phyloP scores from a whole-genome alignment of 2,329 filamentous ascomycete genomes.

The Aspergillus hiratsukae region DNA sequence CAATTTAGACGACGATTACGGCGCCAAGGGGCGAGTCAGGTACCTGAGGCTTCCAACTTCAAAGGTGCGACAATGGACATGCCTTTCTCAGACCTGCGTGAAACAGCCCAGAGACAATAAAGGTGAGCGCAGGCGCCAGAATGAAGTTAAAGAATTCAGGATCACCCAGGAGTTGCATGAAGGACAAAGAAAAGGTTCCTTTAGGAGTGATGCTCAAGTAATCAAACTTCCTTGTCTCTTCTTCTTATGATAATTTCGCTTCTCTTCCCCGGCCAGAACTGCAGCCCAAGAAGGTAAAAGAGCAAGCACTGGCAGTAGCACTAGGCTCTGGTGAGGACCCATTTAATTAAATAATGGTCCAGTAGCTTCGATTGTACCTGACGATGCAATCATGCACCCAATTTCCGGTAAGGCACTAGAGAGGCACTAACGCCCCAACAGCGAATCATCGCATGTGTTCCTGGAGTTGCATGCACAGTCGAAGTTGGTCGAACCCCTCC shows the following conservation, averaged over 20 bases:
- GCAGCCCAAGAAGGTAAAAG: neutral
- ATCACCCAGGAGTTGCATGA: neutral
- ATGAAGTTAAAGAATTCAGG: neutral
- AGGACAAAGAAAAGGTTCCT: neutral
- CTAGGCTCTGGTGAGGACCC: neutral
- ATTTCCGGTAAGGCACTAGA: neutral
- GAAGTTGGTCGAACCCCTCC: neutral
- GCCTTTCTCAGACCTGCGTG: neutral
- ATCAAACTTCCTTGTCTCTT: neutral
- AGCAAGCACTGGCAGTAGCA: no score
- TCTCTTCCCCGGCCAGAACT: neutral
- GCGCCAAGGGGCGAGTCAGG: neutral
- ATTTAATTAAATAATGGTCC: neutral
- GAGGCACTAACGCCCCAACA: neutral
- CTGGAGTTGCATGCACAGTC: neutral
- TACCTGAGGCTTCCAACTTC: neutral
- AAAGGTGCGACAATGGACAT: neutral
- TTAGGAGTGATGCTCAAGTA: neutral
- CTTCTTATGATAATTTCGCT: neutral
- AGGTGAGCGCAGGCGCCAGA: neutral
- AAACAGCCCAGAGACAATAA: conserved; percentile 8
- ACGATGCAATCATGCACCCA: neutral
- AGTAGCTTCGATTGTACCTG: neutral
- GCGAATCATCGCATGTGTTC: neutral
- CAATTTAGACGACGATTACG: neutral